A percentile compares a stretch with the other conserved stretches of the same genome.
These are phyloP conservation scores for Hortaea sp. DNA, from an alignment of 2,329 filamentous ascomycete genomes.

Conservation along the genomic window DNA sequence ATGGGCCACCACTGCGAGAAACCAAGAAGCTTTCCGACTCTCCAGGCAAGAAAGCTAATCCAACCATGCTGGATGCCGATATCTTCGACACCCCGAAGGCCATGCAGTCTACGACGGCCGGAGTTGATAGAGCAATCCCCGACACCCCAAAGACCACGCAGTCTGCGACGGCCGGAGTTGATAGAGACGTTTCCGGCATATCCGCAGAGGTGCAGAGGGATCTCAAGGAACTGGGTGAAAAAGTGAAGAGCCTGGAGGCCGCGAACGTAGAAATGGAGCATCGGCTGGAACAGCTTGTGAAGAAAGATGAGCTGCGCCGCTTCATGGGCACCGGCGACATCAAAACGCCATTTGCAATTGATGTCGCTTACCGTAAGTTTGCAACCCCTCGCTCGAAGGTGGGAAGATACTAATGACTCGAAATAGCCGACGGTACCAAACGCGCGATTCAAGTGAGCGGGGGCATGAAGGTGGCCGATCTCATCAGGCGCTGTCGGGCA, in stretches of 20 bases:
- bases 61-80: background rate
- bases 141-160: background rate
- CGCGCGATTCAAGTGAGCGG: slow-evolving; percentile 1
- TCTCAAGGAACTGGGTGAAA: too few relatives aligned
- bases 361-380: slow-evolving; percentile 3
- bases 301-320: slow-evolving; percentile 2
- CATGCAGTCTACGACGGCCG: background rate
- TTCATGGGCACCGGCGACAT: slow-evolving; percentile 3
- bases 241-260: background rate
- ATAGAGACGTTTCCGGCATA: background rate
- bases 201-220: background rate
- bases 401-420: too few relatives aligned
- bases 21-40: background rate
- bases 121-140: background rate
- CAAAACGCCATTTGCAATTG: slow-evolving; percentile 2
- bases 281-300: background rate
- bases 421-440: too few relatives aligned
- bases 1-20: background rate
- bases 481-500: slow-evolving; percentile 1
- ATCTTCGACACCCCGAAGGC: background rate
- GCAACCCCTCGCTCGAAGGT: too few relatives aligned
- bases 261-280: background rate
- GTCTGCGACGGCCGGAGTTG: background rate
- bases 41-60: background rate
- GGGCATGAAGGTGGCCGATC: background rate